These are phyloP conservation scores for Suillus tomentosus DNA, from an alignment of 768 basidiomycete species.

Conservation along the genomic window DNA sequence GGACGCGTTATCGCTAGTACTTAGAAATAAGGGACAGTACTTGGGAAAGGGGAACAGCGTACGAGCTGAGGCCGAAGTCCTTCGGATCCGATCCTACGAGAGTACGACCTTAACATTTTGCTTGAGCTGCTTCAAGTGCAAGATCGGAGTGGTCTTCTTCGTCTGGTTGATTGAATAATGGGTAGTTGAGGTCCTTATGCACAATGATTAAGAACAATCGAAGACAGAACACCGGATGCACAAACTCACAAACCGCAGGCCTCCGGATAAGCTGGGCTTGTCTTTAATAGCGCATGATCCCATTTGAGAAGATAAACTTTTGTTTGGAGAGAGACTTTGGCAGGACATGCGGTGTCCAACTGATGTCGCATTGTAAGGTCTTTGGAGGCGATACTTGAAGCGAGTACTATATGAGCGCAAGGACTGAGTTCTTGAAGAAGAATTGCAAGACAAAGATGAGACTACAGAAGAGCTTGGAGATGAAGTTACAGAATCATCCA, in stretches of 20 bases:
- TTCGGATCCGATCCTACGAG: no score
- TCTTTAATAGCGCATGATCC: background rate
- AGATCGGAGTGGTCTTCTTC: background rate
- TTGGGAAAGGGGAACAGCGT: no score
- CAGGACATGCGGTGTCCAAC: background rate
- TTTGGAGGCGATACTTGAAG: background rate
- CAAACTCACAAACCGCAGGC: background rate
- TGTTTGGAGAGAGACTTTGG: background rate
- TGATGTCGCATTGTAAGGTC: background rate
- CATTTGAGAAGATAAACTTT: background rate
- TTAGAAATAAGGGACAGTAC: no score
- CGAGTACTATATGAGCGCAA: background rate
- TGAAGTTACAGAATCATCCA: background rate
- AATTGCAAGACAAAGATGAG: background rate
- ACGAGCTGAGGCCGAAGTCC: no score
- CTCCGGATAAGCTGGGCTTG: background rate
- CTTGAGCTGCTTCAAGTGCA: background rate
- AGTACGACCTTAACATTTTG: no score
- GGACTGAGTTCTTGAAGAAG: background rate
- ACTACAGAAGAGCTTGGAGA: no score
- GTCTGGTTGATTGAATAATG: background rate
- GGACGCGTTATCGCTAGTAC: no score
- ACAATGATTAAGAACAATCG: background rate
- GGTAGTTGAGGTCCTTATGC: background rate
- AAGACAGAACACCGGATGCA: background rate